Evolutionary conservation across 1,139 yeast genomes (phyloP), one percentile per base, ranked within the genome.

Genomic region (Suhomyces atakaporum): DNA sequence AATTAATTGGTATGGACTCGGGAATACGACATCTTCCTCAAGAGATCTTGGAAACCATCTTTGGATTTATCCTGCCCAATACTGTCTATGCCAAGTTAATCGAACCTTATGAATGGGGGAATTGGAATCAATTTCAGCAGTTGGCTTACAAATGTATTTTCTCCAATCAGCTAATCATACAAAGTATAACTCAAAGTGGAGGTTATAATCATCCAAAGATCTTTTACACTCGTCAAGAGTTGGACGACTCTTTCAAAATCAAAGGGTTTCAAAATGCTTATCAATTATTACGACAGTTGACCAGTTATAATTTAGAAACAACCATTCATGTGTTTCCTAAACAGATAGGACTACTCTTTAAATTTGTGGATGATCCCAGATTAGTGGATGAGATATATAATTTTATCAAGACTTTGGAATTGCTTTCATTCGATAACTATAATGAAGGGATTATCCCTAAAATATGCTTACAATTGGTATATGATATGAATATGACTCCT

Each of bases 401-500:
- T 21, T 47, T 49, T 18, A 27, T 43, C n/a, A 50, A 47, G 36
- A 33, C 49, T 1, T 30, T 56, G 11, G 60, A 56, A 32, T 28
- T 53, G 13, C 40, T 58, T 8, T 43, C 53, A 8, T 43, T 53
- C 30, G 59, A 53, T 31, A 44, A 40, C 30, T 48, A 43, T 33
- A 43, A 46, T 35, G 40, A 40, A 10, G 45, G 41, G 19, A 24
- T 40, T 13, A 40, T 45, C 2, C 51, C 52, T 2, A 26, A 31
- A 7, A 37, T 49, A 8, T 42, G 42, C 14, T 35, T 55, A 21
- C 54, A 50, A 28, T 25, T 56, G 8, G 40, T 45, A 7, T 52
- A 53, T 35, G 45, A 45, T 21, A 16, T 41, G 18, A 22, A 26
- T n/a, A 27, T 38, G 16, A 30, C 34, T 7, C 37, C 39, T 10